Percentiles rank a stretch among this genome's conserved stretches.
Conservation (phyloP, 768 basidiomycete species). For the Lentinula lateritia region DNA sequence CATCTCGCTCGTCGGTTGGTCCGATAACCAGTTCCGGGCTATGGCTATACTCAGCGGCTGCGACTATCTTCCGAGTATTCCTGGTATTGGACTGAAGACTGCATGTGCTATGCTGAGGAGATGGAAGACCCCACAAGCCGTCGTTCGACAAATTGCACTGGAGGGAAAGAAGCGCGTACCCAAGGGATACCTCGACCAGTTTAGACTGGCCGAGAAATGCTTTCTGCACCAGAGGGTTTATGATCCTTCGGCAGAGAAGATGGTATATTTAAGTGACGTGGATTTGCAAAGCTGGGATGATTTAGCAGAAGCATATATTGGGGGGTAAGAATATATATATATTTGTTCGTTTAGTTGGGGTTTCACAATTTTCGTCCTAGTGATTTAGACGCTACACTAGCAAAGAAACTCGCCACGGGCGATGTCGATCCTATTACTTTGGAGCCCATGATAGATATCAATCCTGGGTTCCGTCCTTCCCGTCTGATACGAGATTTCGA, state of each 20-base stretch:
- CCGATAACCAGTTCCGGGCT: slow-evolving; percentile 81
- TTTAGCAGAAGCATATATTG: slow-evolving; percentile 67
- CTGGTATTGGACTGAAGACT: slow-evolving; percentile 91
- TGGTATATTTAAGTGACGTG: slow-evolving; percentile 70
- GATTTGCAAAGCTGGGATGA: slow-evolving; percentile 48
- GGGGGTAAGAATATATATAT: slow-evolving; percentile 41
- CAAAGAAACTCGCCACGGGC: slow-evolving; percentile 62
- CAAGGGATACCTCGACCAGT: slow-evolving; percentile 64
- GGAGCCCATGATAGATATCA: slow-evolving; percentile 73
- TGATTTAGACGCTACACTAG: slow-evolving; percentile 56
- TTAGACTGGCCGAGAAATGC: slow-evolving; percentile 81
- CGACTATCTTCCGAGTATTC: slow-evolving; percentile 88
- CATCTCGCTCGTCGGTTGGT: slow-evolving; percentile 84
- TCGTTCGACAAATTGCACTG: slow-evolving; percentile 64
- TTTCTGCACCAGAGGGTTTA: slow-evolving; percentile 93
- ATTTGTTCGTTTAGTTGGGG: not conserved
- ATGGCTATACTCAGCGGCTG: slow-evolving; percentile 95
- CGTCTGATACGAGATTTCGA: slow-evolving; percentile 27
- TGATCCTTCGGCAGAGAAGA: slow-evolving; percentile 56
- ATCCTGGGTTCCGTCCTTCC: slow-evolving; percentile 47
- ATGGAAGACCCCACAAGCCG: slow-evolving; percentile 82
- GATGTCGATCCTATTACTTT: slow-evolving; percentile 66
- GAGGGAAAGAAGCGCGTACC: slow-evolving; percentile 88
- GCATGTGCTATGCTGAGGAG: slow-evolving; percentile 79
- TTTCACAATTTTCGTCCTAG: slow-evolving; percentile 28